Base-by-base conservation (phyloP, 192 early-diverging fungal genomes). In the Coemansia javaensis region DNA sequence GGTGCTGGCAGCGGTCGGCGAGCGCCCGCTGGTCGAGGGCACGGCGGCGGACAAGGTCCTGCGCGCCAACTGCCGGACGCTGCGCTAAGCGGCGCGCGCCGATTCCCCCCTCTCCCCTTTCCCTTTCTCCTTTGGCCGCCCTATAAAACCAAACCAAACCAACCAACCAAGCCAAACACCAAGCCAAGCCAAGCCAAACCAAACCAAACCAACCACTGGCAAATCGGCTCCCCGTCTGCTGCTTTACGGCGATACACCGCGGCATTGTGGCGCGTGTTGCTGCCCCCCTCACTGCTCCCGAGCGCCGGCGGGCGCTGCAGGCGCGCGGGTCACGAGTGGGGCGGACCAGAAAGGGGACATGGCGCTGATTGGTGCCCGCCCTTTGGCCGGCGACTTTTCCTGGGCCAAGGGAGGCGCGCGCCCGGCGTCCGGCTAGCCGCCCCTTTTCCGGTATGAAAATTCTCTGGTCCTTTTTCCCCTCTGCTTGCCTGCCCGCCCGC, bases 21-120 rank as follows among this genome's bases (percentile, higher is more conserved):
- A 56, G 39, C 50, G 56, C 40, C 32, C 46, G 50, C 55, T 63
- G 32, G 59, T 63, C 1, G 67, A 62, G 22, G 51, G 32, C 50
- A 71, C 53, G 37, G 43, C 50, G 9, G 67, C 67, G 12, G 67
- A 71, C 34, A 57, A 51, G 44, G 60, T 71, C 14, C 38, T 71
- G 14, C 67, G 55, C n/a, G 32, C 58, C 17, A 63, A 71, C 51
- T 71, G 59, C 56, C 56, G 42, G 27, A 63, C 67, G 5, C 41
- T 58, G 27, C 67, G 67, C 67, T 71, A 44, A 34, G 24, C 34
- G 13, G 31, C 18, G 37, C 43, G 44, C 37, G 13, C 18, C 41
- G 22, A n/a, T 38, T 27, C 7, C 7, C 9, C 11, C 21, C 11
- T 24, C 3, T 22, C 34, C 22, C 39, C 35, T 35, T 15, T 49